These are phyloP conservation scores for Daldinia sp. DNA, from an alignment of 2,329 filamentous ascomycete genomes.

Conservation along the genomic window DNA sequence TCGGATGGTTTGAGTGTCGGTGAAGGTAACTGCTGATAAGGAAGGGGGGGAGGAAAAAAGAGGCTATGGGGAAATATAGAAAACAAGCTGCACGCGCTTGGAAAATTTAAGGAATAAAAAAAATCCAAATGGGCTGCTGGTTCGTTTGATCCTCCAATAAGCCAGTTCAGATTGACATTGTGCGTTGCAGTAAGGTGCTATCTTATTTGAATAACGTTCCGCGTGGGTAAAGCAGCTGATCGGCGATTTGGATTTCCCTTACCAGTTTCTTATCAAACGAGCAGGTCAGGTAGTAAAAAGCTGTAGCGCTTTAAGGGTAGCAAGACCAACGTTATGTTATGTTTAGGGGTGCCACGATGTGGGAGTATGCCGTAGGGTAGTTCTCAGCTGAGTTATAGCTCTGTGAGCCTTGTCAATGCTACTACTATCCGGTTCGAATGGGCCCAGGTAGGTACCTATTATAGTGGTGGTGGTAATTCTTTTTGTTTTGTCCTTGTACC, in stretches of 20 bases:
- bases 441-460: constrained; percentile 13
- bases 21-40: constrained; percentile 16
- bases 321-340: background rate
- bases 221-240: constrained; percentile 43
- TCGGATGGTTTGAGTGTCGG: constrained; percentile 23
- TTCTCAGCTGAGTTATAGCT: constrained; percentile 18
- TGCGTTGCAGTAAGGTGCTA: constrained; percentile 40
- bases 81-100: constrained; percentile 32
- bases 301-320: constrained; percentile 1
- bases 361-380: constrained; percentile 5
- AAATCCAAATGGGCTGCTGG: constrained; percentile 37
- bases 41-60: constrained; percentile 18
- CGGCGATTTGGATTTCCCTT: constrained; percentile 38
- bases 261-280: constrained; percentile 35
- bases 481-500: constrained; percentile 32
- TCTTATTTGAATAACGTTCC: constrained; percentile 40
- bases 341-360: constrained; percentile 5
- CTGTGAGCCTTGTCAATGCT: constrained; percentile 17
- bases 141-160: constrained; percentile 45
- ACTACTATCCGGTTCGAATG: constrained; percentile 17
- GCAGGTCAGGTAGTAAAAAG: constrained; percentile 29
- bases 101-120: constrained; percentile 26
- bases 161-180: constrained; percentile 43
- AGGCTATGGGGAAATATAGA: constrained; percentile 19
- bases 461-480: constrained; percentile 21